Base-by-base conservation (phyloP, 306 rosid species). In the Rosa lucieae region DNA sequence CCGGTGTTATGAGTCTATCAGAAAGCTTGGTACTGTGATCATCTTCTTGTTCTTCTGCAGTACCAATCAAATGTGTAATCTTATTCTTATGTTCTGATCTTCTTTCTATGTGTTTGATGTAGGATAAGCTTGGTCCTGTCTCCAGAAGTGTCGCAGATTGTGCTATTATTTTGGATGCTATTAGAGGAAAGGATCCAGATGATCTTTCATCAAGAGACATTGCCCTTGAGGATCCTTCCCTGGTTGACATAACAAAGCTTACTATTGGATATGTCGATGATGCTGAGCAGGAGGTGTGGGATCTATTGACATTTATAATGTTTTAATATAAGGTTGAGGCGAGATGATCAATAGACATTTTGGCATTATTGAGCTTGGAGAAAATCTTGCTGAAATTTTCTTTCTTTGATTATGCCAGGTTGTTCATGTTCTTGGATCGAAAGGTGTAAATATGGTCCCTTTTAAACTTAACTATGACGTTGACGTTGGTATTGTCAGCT, bases 121-220 rank as follows among this genome's bases (percentile, higher is more conserved):
- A 93, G 89, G 97, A 90, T 78, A 94, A 90, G 82, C 89, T 92
- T 70, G 97, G 97, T 68, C 97, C 90, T 66, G 83, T 94, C 69
- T 94, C 94, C 82, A 88, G 96, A 87, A 86, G 85, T 29, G 97
- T 86, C 11, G 53, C 73, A 58, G 98, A 94, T 85, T 94, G 92
- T 78, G 87, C 94, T 40, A 72, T 88, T 76, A 77, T 92, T 86
- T 71, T 94, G 29, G 93, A 94, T 79, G 63, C 69, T 59, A 81
- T 94, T 15, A 87, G 92, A 55, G 98, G 97, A 78, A 92, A 79
- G 73, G 98, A 94, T 53, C 92, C 85, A 0, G 77, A 88, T 72
- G 93, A 94, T 71, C 84, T 59, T 78, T 89, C 97, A 5, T 94
- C 93, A 21, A 88, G 84, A 83, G 86, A 90, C 69, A 83, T 74